These are phyloP conservation scores for Tephrocybe sp. DNA, from an alignment of 768 basidiomycete species.

Conservation along the genomic window DNA sequence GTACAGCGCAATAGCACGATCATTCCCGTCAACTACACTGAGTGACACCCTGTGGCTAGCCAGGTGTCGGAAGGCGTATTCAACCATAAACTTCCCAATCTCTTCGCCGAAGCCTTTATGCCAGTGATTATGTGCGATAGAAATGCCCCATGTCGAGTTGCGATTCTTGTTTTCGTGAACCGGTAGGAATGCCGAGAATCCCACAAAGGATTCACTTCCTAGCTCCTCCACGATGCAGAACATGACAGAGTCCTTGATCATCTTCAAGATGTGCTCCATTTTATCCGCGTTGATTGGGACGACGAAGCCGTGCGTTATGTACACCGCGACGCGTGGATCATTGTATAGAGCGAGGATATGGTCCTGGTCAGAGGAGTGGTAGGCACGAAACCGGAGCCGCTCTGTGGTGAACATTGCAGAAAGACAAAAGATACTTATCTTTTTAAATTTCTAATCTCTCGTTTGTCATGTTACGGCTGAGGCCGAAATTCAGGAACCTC, in stretches of 20 bases:
- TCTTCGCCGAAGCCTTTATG: slow-evolving; percentile 42
- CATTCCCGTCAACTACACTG: slow-evolving; percentile 37
- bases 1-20: slow-evolving; percentile 37
- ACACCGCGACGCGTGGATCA: background rate
- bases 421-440: no score
- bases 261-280: slow-evolving; percentile 1
- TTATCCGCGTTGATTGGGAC: slow-evolving; percentile 2
- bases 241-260: slow-evolving; percentile 7
- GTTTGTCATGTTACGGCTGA: no score
- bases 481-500: no score
- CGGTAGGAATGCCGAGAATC: slow-evolving; percentile 13
- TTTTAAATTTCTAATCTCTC: no score
- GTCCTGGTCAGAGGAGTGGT: background rate
- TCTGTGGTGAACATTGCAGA: background rate
- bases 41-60: slow-evolving; percentile 41
- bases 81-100: slow-evolving; percentile 37
- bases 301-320: slow-evolving; percentile 1
- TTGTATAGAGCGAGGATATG: background rate
- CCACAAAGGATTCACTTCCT: slow-evolving; percentile 4
- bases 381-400: background rate
- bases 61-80: slow-evolving; percentile 39
- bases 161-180: slow-evolving; percentile 14
- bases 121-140: slow-evolving; percentile 29
- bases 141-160: slow-evolving; percentile 13
- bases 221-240: slow-evolving; percentile 19